Base-by-base conservation (phyloP, 1,284 basidiomycete genomes). In the Phaffia rhodozyma region DNA sequence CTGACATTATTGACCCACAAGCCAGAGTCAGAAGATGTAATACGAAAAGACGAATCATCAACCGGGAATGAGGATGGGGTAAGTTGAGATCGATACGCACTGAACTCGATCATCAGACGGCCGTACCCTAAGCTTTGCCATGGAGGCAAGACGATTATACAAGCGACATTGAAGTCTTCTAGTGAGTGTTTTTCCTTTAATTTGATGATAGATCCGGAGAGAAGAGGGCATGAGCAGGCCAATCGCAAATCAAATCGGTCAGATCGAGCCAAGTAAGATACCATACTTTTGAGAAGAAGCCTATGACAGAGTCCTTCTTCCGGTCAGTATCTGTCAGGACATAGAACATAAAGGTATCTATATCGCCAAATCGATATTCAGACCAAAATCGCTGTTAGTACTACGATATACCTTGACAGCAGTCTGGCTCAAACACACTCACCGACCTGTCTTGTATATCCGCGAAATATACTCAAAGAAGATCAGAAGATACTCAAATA, bases 71-170 rank as follows among this genome's bases (percentile, higher is more conserved):
- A 57, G 29, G 30, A 16, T 47, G 54, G 55, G 18, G 23, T 4
- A 11, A 52, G 55, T 34, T 32, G 54, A 47, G 43, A 54, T 18
- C 11, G 23, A 30, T 61, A 79, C 81, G 61, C 70, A 93, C 93
- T 97, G 79, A 97, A 97, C 78, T 99, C 94, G 71, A 98, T 97
- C 81, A 98, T 82, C 49, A 98, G 83, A 79, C 91, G 93, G 3
- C 93, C 94, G 71, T 88, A 97, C 7, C 91, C 88, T 70, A 86
- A 83, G 67, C 85, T 82, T 73, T 97, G 94, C 72, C 86, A 92
- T 20, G 92, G 94, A 1, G 94, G 96, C 61, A 98, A 84, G 2
- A 90, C 91, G 67, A 97, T 85, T 70, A 98, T 99, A 75, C 91
- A 96, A 1, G 94, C 94, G 20, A 99, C 81, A 72, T 98, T 99